Evolutionary conservation across 306 rosid species (phyloP), one percentile per base, ranked within the genome.

Genomic region (Arachis stenosperma): DNA sequence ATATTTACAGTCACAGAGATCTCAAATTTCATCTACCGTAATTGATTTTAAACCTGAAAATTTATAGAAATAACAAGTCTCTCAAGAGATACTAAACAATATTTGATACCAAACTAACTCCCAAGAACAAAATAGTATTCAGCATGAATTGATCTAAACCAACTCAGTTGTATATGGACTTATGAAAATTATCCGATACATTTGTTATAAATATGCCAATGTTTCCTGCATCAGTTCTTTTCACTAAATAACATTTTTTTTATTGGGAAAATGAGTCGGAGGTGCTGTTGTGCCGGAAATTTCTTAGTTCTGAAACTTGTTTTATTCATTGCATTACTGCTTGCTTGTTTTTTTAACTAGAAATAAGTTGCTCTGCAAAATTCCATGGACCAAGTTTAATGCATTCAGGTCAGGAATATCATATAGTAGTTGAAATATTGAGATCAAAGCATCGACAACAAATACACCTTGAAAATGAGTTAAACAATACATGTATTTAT

Each of bases 381-480:
- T 68, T 40, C 41, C 51, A 65, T 27, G 65, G 52, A 11, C 58
- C 5, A 11, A 48, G 39, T 27, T 36, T 43, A 66, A 11, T 36
- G 50, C 67, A 61, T 14, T 79, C 47, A 11, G 75, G 69, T 79
- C 47, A 11, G 75, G 69, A 71, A 13, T 60, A 39, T 51, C 62
- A 51, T 58, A 6, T 29, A 12, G 7, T 43, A 8, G 7, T 71
- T 78, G 41, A 17, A 53, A 48, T 37, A 48, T n/a, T 59, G 46
- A 39, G 62, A 44, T 55, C 48, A 8, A 9, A 57, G 47, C 73
- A 22, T 47, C 54, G 47, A 43, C 37, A 56, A 33, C 12, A 10
- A 22, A 22, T 22, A 22, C 27, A 22, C 27, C 27, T 22, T 22
- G 27, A 22, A 22, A 22, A 22, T 22, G 27, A 22, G 1, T 22